Conservation (phyloP, 208 protist genomes). For the Herpetomonas tarakana region DNA sequence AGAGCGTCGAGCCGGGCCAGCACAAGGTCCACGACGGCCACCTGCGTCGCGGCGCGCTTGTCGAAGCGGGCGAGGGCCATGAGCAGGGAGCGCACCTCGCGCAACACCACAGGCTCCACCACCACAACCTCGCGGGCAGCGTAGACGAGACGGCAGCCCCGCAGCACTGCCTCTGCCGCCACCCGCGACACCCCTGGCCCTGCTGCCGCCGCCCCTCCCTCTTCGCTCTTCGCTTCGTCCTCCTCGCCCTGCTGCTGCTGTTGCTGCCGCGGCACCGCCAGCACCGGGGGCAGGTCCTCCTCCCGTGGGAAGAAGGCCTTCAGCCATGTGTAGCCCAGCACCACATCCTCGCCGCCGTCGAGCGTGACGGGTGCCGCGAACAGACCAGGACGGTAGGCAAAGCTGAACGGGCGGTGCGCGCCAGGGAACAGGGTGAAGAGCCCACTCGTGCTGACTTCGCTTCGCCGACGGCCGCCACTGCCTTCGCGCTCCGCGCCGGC, state of each 20-base stretch:
- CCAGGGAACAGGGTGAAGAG: slow-evolving; percentile 1
- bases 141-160: slow-evolving; percentile 29
- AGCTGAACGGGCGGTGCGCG: slow-evolving; percentile 27
- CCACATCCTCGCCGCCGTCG: slow-evolving; percentile 70
- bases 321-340: slow-evolving; percentile 68
- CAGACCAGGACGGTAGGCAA: slow-evolving; percentile 41
- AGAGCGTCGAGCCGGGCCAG: background rate
- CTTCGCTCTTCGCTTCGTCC: no score
- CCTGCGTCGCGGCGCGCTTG: slow-evolving; percentile 19
- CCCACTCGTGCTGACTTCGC: slow-evolving; percentile 11
- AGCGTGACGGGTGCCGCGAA: slow-evolving; percentile 66
- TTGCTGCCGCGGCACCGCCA: background rate
- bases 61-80: slow-evolving; percentile 21
- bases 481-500: background rate
- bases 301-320: slow-evolving; percentile 33
- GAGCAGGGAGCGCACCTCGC: slow-evolving; percentile 48
- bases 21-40: slow-evolving; percentile 29
- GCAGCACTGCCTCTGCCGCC: slow-evolving; percentile 2
- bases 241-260: no score
- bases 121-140: slow-evolving; percentile 19
- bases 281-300: slow-evolving; percentile 20
- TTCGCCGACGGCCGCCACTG: background rate
- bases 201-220: no score
- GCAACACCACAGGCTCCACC: slow-evolving; percentile 49
- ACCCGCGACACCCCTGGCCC: background rate